Percentiles rank a stretch among this genome's conserved stretches.
Conservation (phyloP, 495 filamentous ascomycete genomes). For the Annulohypoxylon bovei region DNA sequence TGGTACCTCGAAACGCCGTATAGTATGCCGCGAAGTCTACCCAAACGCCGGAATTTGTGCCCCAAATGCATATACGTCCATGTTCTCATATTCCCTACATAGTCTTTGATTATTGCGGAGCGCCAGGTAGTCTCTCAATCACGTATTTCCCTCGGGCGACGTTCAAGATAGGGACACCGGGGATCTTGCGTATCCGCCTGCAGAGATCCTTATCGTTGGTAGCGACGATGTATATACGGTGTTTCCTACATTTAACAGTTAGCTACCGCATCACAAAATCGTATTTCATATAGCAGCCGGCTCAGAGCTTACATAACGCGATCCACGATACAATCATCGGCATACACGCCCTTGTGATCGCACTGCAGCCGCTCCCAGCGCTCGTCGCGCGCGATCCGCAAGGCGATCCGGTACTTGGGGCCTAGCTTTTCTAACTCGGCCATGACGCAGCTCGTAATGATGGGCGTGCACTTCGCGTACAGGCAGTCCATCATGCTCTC, state of each 20-base stretch:
- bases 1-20: constrained; percentile 9
- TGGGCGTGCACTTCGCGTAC: constrained; percentile 72
- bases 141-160: constrained; percentile 87
- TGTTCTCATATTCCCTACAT: background rate
- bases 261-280: constrained; percentile 41
- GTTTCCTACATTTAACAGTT: constrained; percentile 49
- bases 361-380: constrained; percentile 85
- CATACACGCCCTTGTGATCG: constrained; percentile 89
- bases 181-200: constrained; percentile 82
- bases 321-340: constrained; percentile 96
- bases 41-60: constrained; percentile 26
- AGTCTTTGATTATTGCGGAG: constrained; percentile 53
- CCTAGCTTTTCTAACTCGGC: constrained; percentile 94
- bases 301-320: constrained; percentile 64
- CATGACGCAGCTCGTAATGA: constrained; percentile 77
- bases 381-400: constrained; percentile 92
- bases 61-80: background rate
- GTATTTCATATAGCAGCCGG: background rate
- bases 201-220: constrained; percentile 90
- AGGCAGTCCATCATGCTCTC: constrained; percentile 80
- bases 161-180: constrained; percentile 71
- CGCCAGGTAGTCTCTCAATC: constrained; percentile 89
- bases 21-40: constrained; percentile 23
- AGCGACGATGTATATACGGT: constrained; percentile 85
- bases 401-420: constrained; percentile 84